These are phyloP conservation scores for Annona cherimola DNA, from an alignment of 164 flowering plant genomes.

Conservation along the genomic window DNA sequence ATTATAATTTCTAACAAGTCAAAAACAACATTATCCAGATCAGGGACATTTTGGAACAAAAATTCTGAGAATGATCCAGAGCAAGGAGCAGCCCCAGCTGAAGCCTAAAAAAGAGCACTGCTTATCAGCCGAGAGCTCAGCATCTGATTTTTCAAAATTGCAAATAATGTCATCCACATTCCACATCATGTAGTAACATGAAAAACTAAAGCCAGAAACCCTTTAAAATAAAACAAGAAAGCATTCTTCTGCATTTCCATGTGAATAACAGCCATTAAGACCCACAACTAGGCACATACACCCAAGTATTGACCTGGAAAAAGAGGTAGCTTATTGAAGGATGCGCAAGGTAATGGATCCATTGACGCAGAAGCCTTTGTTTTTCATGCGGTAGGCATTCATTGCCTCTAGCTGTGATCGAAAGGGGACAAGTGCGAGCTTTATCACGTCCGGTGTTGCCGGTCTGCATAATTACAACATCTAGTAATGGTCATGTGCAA, in stretches of 20 bases:
- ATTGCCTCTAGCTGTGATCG: conserved; percentile 53
- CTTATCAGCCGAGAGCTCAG: neutral
- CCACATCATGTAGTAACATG: neutral
- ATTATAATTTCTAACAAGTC: too few species aligned
- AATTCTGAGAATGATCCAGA: too few species aligned
- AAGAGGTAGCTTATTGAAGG: conserved; percentile 38
- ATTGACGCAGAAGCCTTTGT: conserved; percentile 56
- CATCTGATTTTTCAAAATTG: neutral
- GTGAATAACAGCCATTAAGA: neutral
- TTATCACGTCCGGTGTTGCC: conserved; percentile 20
- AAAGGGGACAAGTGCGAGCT: conserved; percentile 48
- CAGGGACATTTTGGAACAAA: too few species aligned
- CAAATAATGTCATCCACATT: neutral
- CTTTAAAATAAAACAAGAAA: neutral
- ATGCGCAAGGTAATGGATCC: conserved; percentile 45
- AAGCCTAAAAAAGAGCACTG: too few species aligned
- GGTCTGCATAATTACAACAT: conserved; percentile 28
- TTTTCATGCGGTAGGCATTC: conserved; percentile 52
- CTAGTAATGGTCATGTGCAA: neutral
- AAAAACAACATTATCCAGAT: too few species aligned
- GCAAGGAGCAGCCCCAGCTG: too few species aligned
- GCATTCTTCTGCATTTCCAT: neutral
- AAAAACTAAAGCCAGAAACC: neutral
- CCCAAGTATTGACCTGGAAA: neutral
- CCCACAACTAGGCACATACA: neutral